A percentile compares a stretch with the other conserved stretches of the same genome.
phyloP scores from a whole-genome alignment of 306 rosid genomes.

The Pyrus betulifolia region DNA sequence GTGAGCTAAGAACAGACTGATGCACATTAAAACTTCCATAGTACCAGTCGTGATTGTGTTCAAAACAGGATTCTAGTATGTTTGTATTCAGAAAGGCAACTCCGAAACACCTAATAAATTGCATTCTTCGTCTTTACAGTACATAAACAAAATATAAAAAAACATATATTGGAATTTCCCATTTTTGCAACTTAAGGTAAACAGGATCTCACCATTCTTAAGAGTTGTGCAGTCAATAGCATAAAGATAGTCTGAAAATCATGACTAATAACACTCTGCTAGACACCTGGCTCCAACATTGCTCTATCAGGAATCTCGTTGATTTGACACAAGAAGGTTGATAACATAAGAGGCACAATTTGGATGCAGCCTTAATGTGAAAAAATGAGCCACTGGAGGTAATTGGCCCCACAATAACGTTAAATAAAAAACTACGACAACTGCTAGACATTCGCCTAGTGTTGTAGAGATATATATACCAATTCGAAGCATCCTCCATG shows the following conservation, averaged over 20 bases:
- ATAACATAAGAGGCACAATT: not conserved
- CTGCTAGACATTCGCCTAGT: not conserved
- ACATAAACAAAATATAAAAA: not conserved
- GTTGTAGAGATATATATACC: not conserved
- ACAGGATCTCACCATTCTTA: not conserved
- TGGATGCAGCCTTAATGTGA: not conserved
- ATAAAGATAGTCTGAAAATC: not conserved
- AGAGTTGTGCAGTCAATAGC: not conserved
- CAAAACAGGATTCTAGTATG: not conserved
- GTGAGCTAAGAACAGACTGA: not conserved
- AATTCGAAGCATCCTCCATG: not conserved
- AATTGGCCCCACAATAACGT: not conserved
- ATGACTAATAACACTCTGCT: not conserved
- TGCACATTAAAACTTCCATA: not conserved
- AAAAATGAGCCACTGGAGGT: not conserved
- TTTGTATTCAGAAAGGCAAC: not conserved
- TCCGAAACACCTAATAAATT: not conserved
- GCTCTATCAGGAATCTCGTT: not conserved
- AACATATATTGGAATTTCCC: not conserved
- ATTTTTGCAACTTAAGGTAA: not conserved
- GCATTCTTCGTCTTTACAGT: not conserved
- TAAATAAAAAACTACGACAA: not conserved
- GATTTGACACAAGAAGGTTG: not conserved
- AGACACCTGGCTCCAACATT: not conserved
- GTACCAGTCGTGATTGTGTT: not conserved